phyloP scores from a whole-genome alignment of 2,329 filamentous ascomycete genomes.

The Aureobasidium melanogenum region DNA sequence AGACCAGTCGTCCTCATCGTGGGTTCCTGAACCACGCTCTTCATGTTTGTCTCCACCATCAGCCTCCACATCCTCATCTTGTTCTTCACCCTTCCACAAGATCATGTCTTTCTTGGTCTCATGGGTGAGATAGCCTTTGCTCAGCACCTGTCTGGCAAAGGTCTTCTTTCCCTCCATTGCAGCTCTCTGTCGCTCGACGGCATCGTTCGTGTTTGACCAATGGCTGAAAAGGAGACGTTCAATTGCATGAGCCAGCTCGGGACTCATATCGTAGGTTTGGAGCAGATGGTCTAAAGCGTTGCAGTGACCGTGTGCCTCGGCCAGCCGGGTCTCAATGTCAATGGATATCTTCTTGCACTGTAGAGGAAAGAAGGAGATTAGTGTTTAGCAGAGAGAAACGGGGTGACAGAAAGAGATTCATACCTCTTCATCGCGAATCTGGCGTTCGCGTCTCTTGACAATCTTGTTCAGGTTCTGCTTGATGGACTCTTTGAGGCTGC shows the following conservation, averaged over 20 bases:
- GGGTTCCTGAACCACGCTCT: too few relatives aligned
- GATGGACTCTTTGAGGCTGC: background rate
- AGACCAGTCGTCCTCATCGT: background rate
- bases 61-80: background rate
- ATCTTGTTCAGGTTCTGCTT: background rate
- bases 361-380: background rate
- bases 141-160: background rate
- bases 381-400: too few relatives aligned
- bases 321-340: background rate
- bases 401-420: too few relatives aligned
- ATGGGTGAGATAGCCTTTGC: background rate
- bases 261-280: background rate
- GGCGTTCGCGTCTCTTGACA: background rate
- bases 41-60: background rate
- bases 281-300: background rate
- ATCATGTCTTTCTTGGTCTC: background rate
- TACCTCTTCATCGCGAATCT: background rate
- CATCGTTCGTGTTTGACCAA: too few relatives aligned
- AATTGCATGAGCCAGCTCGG: background rate
- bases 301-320: background rate
- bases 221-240: background rate
- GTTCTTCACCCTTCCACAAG: background rate
- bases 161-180: background rate
- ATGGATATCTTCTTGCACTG: background rate
- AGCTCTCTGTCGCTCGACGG: background rate